Percentiles rank a stretch among this genome's conserved stretches.
These are phyloP conservation scores for Umbellularia californica DNA, from an alignment of 164 flowering plant genomes.

Conservation along the genomic window DNA sequence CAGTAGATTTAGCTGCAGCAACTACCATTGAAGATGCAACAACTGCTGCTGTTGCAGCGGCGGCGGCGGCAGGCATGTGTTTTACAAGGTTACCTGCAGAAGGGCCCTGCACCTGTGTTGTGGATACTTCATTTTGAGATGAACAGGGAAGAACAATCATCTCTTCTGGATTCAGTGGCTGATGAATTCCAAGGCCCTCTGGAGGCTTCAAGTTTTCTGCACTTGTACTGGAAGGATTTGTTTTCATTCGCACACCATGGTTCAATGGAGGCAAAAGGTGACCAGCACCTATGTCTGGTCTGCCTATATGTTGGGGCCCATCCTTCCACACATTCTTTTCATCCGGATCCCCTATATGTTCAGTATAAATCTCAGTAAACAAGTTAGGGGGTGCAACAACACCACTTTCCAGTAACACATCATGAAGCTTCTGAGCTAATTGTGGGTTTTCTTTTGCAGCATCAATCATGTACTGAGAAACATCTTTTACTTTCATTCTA, in stretches of 20 bases:
- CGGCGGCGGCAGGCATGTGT: slow-evolving; percentile 73
- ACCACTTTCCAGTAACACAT: slow-evolving; percentile 93
- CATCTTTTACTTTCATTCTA: slow-evolving; percentile 90
- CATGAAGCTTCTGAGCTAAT: slow-evolving; percentile 91
- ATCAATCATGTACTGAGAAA: slow-evolving; percentile 91
- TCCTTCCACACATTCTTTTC: slow-evolving; percentile 12
- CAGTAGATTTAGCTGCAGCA: slow-evolving; percentile 64
- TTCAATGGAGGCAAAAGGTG: slow-evolving; percentile 48
- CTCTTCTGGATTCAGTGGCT: slow-evolving; percentile 23
- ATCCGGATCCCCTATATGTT: slow-evolving; percentile 29
- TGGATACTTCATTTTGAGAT: slow-evolving; percentile 29
- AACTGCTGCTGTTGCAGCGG: slow-evolving; percentile 86
- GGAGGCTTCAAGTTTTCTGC: slow-evolving; percentile 30
- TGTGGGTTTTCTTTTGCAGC: slow-evolving; percentile 96
- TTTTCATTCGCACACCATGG: slow-evolving; percentile 30
- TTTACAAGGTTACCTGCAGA: slow-evolving; percentile 27
- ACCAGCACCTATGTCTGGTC: slow-evolving; percentile 26
- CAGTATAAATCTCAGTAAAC: slow-evolving; percentile 56
- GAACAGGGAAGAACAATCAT: slow-evolving; percentile 20
- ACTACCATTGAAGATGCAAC: slow-evolving; percentile 90
- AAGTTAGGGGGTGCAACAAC: slow-evolving; percentile 84
- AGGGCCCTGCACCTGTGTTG: neutral
- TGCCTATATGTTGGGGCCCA: slow-evolving; percentile 27
- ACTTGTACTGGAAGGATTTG: slow-evolving; percentile 17
- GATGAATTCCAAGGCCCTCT: slow-evolving; percentile 29